Percentiles rank a stretch among this genome's conserved stretches.
phyloP scores from a whole-genome alignment of 2,329 filamentous ascomycete genomes.

The Alternaria dauci region DNA sequence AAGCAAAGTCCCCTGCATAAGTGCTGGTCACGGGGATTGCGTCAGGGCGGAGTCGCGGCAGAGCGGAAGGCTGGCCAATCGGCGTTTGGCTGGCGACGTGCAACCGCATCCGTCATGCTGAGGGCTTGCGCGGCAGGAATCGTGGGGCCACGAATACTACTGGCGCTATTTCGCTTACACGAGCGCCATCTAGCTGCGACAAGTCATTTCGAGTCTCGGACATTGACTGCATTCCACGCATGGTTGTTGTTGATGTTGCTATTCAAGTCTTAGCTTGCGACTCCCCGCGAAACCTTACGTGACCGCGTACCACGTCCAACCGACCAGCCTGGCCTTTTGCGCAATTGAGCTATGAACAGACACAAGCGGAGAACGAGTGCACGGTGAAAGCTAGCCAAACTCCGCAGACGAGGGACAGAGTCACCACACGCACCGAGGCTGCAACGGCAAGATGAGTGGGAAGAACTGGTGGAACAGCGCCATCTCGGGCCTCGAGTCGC shows the following conservation, averaged over 20 bases:
- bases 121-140: slow-evolving; percentile 23
- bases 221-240: background rate
- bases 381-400: slow-evolving; percentile 41
- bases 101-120: slow-evolving; percentile 18
- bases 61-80: slow-evolving; percentile 16
- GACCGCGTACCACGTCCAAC: slow-evolving; percentile 33
- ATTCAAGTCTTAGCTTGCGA: slow-evolving; percentile 20
- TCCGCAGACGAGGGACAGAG: slow-evolving; percentile 7
- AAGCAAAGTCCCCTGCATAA: slow-evolving; percentile 1
- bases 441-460: slow-evolving; percentile 36
- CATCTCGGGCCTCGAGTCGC: slow-evolving; percentile 91
- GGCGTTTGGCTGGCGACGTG: slow-evolving; percentile 21
- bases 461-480: slow-evolving; percentile 68
- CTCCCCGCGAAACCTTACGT: slow-evolving; percentile 32
- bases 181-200: background rate
- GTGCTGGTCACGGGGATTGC: slow-evolving; percentile 11
- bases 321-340: slow-evolving; percentile 40
- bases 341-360: slow-evolving; percentile 42
- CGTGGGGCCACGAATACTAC: slow-evolving; percentile 29
- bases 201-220: background rate
- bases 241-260: background rate
- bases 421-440: background rate
- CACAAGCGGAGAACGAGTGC: slow-evolving; percentile 36
- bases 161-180: background rate
- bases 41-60: slow-evolving; percentile 17